Evolutionary conservation across 2,329 filamentous ascomycete genomes (phyloP).

Genomic region (Amylocarpus encephaloides): DNA sequence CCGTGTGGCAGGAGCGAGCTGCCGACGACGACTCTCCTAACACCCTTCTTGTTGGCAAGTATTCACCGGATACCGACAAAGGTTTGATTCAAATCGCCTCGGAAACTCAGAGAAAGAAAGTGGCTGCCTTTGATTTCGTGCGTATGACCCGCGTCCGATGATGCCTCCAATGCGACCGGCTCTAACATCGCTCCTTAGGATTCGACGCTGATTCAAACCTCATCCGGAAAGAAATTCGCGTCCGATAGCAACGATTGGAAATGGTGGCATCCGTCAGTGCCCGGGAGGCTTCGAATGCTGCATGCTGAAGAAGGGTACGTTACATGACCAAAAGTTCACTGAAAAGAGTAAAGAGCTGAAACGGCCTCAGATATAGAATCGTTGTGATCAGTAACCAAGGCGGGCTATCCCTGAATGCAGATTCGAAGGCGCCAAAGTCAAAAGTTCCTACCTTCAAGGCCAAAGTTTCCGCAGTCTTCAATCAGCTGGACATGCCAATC

Average conservation of each 20-base stretch:
- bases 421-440: constrained; percentile 65
- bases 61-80: constrained; percentile 42
- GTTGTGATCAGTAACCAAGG: constrained; percentile 86
- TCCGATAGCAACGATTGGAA: constrained; percentile 76
- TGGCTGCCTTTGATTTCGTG: constrained; percentile 67
- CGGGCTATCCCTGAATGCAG: constrained; percentile 67
- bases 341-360: not conserved
- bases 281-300: constrained; percentile 58
- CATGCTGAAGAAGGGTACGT: constrained; percentile 59
- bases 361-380: constrained; percentile 55
- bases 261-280: constrained; percentile 80
- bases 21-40: constrained; percentile 41
- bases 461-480: constrained; percentile 65
- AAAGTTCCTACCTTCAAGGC: constrained; percentile 75
- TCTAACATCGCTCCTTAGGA: constrained; percentile 47
- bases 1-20: constrained; percentile 64
- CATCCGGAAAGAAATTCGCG: constrained; percentile 74
- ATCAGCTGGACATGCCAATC: constrained; percentile 66
- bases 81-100: constrained; percentile 8
- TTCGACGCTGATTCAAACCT: constrained; percentile 75
- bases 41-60: constrained; percentile 70
- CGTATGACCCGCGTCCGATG: constrained; percentile 4
- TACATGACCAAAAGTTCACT: not conserved
- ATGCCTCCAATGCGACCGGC: not conserved
- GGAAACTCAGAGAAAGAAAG: constrained; percentile 43